Base-by-base conservation (phyloP, 2,329 filamentous ascomycete species). In the Botrytis cinerea region DNA sequence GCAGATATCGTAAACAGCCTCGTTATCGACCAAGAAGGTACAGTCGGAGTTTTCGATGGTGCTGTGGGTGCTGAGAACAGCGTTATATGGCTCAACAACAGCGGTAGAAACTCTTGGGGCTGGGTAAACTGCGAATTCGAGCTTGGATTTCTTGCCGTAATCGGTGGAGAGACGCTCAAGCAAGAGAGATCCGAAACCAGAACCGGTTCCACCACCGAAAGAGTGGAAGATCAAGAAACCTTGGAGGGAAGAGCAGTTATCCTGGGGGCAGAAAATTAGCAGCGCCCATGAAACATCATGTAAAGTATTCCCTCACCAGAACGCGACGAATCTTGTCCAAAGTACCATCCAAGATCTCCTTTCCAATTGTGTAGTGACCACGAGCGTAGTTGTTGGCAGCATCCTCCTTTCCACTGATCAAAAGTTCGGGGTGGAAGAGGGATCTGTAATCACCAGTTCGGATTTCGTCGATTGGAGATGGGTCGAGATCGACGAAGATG, bases 171-270 rank as follows among this genome's bases (percentile, higher is more conserved):
- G 85, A 77, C 88, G 87, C 81, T 91, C 89, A 67, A 91, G 84
- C 75, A 91, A 84, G 61, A 91, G 85, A 73, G 89, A 88, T 78
- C 89, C 89, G 77, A 91, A 91, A 68, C 89, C 89, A 77, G 89
- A 91, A 70, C 89, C 89, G 75, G 89, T 91, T 82, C 89, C 89
- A 80, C 89, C 89, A 76, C 89, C 89, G 76, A 91, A 91, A 16
- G 89, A 91, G 83, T 91, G 89, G 85, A 91, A 91, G 81, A 91
- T 87, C 76, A 91, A 82, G 84, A 91, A 91, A 72, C 89, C 89
- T 81, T 91, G 89, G 70, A 91, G 86, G 74, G 87, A 90, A 46
- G 86, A 85, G 84, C 89, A 91, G 84, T 90, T 91, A 80, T 91
- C 89, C 89, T 80, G 67, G 40, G 38, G 35, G 18, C 28, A 51